These are phyloP conservation scores for Cordyceps farinosa DNA, from an alignment of 2,329 filamentous ascomycete genomes.

Conservation along the genomic window DNA sequence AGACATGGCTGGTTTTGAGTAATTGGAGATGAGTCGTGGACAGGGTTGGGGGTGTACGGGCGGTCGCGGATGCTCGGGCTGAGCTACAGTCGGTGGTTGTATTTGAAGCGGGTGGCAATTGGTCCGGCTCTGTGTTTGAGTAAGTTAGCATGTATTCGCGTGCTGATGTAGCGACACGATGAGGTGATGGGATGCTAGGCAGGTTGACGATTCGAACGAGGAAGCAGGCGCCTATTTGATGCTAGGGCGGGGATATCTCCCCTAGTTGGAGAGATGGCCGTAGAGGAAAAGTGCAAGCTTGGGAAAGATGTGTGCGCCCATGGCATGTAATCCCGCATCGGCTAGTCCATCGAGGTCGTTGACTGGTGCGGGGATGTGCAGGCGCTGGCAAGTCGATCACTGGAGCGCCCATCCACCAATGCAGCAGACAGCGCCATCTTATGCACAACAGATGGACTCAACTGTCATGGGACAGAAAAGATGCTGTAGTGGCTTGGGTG, in stretches of 20 bases:
- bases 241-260: background rate
- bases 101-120: background rate
- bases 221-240: background rate
- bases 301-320: background rate
- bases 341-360: background rate
- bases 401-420: background rate
- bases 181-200: background rate
- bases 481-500: background rate
- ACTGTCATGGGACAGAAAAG: background rate
- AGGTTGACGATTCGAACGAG: background rate
- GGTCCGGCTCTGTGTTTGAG: background rate
- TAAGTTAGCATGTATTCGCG: background rate
- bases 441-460: background rate
- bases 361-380: background rate
- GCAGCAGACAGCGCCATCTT: background rate
- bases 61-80: background rate
- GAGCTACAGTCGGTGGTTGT: background rate
- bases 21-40: background rate
- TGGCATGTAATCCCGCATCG: constrained; percentile 12
- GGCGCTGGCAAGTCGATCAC: background rate
- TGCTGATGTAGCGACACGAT: background rate
- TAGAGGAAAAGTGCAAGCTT: background rate
- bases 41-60: background rate
- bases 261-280: background rate
- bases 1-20: constrained; percentile 54